phyloP scores from a whole-genome alignment of 140 eudicot species.

The Oenanthe javanica region DNA sequence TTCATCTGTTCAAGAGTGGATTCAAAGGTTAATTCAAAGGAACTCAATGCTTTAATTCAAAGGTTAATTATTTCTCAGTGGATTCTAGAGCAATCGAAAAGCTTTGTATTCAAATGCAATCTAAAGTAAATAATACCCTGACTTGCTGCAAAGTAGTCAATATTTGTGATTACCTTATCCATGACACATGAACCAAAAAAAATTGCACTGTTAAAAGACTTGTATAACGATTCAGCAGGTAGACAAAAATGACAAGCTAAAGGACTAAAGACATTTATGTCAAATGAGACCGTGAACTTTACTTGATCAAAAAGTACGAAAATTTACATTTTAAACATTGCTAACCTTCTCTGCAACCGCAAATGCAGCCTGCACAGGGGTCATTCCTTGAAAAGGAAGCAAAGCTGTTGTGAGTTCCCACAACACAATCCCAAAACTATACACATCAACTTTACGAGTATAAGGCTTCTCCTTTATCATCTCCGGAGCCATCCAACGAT shows the following conservation, averaged over 20 bases:
- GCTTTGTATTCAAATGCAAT: too few species aligned
- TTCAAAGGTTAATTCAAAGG: too few species aligned
- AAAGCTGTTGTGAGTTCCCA: constrained; percentile 98
- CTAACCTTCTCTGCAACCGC: constrained; percentile 96
- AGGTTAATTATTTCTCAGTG: too few species aligned
- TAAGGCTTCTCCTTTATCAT: constrained; percentile 90
- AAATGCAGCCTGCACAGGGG: constrained; percentile 98
- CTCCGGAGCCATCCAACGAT: constrained; percentile 99
- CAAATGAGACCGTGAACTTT: background rate
- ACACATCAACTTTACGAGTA: constrained; percentile 88
- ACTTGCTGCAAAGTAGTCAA: too few species aligned
- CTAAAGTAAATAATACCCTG: too few species aligned
- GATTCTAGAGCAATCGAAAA: too few species aligned
- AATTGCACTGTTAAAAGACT: background rate
- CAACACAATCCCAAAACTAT: constrained; percentile 89
- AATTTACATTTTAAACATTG: background rate
- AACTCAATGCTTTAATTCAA: too few species aligned
- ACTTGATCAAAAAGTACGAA: too few species aligned
- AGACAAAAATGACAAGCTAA: background rate
- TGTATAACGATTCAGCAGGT: background rate
- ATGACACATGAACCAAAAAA: background rate
- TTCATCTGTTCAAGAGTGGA: too few species aligned
- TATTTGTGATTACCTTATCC: background rate
- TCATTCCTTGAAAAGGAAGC: constrained; percentile 98
- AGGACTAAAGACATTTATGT: background rate